Evolutionary conservation across 345 rosid species (phyloP).

Genomic region (Orychophragmus violaceus): DNA sequence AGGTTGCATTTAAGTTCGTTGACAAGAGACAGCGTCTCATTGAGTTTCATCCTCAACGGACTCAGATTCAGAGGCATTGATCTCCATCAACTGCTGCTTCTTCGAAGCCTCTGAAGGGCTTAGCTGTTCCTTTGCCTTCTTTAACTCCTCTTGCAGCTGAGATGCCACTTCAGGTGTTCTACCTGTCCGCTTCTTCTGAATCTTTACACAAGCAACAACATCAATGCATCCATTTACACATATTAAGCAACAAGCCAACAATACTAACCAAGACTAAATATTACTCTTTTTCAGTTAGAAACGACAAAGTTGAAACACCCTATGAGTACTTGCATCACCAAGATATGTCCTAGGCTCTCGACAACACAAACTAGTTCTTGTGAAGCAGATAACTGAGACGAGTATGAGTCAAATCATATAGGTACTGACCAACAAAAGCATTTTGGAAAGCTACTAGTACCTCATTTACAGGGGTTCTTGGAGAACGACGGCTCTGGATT

Average conservation of each 20-base stretch:
- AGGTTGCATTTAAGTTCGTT: conserved; percentile 62
- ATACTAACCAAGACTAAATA: too few species aligned
- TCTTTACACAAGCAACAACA: conserved; percentile 9
- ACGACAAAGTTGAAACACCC: too few species aligned
- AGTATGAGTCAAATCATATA: neutral
- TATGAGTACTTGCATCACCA: neutral
- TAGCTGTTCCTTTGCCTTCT: conserved; percentile 69
- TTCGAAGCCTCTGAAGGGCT: conserved; percentile 61
- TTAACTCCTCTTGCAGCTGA: conserved; percentile 84
- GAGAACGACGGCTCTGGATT: conserved; percentile 65
- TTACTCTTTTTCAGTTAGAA: too few species aligned
- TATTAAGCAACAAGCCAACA: too few species aligned
- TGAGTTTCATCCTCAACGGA: conserved; percentile 58
- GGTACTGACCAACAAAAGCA: neutral
- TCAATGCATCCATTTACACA: too few species aligned
- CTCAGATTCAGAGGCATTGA: conserved; percentile 70
- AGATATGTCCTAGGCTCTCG: neutral
- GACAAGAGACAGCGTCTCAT: conserved; percentile 58
- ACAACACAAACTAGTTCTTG: too few species aligned
- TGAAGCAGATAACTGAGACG: neutral
- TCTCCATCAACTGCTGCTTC: conserved; percentile 64
- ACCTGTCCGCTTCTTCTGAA: conserved; percentile 57
- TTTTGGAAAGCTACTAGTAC: conserved; percentile 36
- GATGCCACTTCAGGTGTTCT: conserved; percentile 54
- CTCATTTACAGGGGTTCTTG: conserved; percentile 62